Evolutionary conservation across 2,329 filamentous ascomycete genomes (phyloP).

Genomic region (Colletotrichum coccodes): DNA sequence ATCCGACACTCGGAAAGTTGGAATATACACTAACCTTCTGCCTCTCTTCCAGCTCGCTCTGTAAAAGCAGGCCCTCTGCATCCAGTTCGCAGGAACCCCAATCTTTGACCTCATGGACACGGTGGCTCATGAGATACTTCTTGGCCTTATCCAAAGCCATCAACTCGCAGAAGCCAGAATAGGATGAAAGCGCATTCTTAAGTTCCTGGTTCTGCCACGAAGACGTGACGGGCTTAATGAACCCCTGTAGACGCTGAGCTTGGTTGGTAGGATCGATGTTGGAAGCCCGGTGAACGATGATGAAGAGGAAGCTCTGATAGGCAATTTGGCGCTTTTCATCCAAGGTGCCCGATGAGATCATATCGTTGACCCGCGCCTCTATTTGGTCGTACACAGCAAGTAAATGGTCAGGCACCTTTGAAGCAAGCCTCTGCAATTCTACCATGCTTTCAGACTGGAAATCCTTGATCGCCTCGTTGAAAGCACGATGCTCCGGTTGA

Average conservation of each 20-base stretch:
- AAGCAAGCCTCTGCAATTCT: slow-evolving; percentile 88
- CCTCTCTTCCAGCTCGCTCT: slow-evolving; percentile 80
- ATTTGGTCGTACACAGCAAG: slow-evolving; percentile 89
- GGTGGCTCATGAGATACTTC: slow-evolving; percentile 77
- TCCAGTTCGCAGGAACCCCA: slow-evolving; percentile 86
- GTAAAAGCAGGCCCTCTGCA: slow-evolving; percentile 80
- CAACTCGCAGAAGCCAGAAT: slow-evolving; percentile 81
- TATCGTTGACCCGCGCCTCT: slow-evolving; percentile 83
- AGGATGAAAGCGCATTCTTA: slow-evolving; percentile 75
- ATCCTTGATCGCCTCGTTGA: slow-evolving; percentile 90
- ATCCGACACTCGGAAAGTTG: not conserved
- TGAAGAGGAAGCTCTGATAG: slow-evolving; percentile 91
- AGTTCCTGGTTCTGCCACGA: slow-evolving; percentile 82
- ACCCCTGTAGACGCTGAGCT: slow-evolving; percentile 76
- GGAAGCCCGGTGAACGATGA: slow-evolving; percentile 88
- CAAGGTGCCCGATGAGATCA: slow-evolving; percentile 75
- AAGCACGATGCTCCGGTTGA: slow-evolving; percentile 75
- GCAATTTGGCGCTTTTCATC: slow-evolving; percentile 89
- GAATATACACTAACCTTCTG: slow-evolving; percentile 63
- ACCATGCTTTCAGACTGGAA: slow-evolving; percentile 86
- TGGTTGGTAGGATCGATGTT: slow-evolving; percentile 78
- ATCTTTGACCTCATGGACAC: slow-evolving; percentile 80
- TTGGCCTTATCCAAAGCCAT: slow-evolving; percentile 85
- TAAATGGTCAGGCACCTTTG: slow-evolving; percentile 91
- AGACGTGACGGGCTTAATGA: slow-evolving; percentile 83